These are phyloP conservation scores for Mucor piriformis DNA, from an alignment of 371 early-diverging fungal species.

Conservation along the genomic window DNA sequence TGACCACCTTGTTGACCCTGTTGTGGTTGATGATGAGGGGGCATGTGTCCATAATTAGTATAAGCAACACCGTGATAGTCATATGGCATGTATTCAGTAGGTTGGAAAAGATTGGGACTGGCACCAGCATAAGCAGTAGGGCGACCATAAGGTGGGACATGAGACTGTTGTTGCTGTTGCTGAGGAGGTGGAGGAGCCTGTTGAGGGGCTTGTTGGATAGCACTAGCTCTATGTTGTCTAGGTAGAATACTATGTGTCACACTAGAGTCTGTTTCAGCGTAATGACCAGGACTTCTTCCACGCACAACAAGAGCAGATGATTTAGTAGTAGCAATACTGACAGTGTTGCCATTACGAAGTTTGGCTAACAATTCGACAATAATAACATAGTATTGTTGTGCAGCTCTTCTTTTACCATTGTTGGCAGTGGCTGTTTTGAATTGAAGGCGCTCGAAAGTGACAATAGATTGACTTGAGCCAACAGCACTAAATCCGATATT, in stretches of 20 bases:
- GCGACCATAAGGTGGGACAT: conserved; percentile 5
- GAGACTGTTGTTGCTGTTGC: not conserved
- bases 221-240: not conserved
- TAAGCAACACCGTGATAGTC: conserved; percentile 23
- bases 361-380: conserved; percentile 66
- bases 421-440: conserved; percentile 94
- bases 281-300: conserved; percentile 91
- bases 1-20: not conserved
- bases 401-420: conserved; percentile 83
- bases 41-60: conserved; percentile 17
- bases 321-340: conserved; percentile 66
- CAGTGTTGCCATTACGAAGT: conserved; percentile 45
- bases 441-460: conserved; percentile 88
- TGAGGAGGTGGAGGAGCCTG: not conserved
- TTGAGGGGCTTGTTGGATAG: not conserved
- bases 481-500: conserved; percentile 48
- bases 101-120: conserved; percentile 20
- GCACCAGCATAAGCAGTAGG: conserved; percentile 23
- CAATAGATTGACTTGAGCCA: conserved; percentile 48
- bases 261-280: conserved; percentile 59
- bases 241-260: conserved; percentile 54
- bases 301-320: conserved; percentile 86
- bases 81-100: conserved; percentile 28
- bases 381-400: conserved; percentile 87
- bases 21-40: conserved; percentile 18